Evolutionary conservation across 768 basidiomycete species (phyloP).

Genomic region (Boletus sp.): DNA sequence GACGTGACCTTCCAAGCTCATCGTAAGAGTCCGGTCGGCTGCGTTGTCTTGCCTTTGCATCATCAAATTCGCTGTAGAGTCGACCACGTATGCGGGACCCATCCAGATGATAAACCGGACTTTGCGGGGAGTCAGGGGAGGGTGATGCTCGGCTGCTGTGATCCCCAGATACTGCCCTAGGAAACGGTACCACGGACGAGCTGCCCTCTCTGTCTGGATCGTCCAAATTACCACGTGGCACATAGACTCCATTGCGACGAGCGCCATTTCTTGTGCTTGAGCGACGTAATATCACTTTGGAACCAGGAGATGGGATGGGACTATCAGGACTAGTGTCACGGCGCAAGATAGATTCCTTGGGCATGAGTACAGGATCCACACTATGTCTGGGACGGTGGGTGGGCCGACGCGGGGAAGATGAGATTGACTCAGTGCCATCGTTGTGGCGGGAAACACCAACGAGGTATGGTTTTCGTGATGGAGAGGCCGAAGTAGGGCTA

Average conservation of each 20-base stretch:
- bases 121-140: conserved; percentile 36
- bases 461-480: conserved; percentile 57
- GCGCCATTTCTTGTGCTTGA: conserved; percentile 53
- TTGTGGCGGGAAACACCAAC: conserved; percentile 44
- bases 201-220: conserved; percentile 34
- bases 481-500: conserved; percentile 43
- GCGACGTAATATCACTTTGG: conserved; percentile 54
- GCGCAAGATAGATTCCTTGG: conserved; percentile 46
- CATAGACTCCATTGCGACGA: conserved; percentile 47
- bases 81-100: conserved; percentile 51
- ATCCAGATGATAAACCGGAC: conserved; percentile 28
- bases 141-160: conserved; percentile 35
- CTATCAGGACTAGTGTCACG: conserved; percentile 63
- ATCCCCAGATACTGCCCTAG: conserved; percentile 57
- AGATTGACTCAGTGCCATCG: conserved; percentile 46
- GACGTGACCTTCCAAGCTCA: conserved; percentile 54
- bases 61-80: conserved; percentile 75
- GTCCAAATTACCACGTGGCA: conserved; percentile 40
- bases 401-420: conserved; percentile 46
- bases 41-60: conserved; percentile 47
- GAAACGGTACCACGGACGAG: conserved; percentile 61
- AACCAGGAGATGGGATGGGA: conserved; percentile 33
- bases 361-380: conserved; percentile 51
- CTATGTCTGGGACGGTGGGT: conserved; percentile 65
- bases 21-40: conserved; percentile 68